A percentile compares a stretch with the other conserved stretches of the same genome.
Conservation (phyloP, 306 rosid genomes). For the Vicia faba region DNA sequence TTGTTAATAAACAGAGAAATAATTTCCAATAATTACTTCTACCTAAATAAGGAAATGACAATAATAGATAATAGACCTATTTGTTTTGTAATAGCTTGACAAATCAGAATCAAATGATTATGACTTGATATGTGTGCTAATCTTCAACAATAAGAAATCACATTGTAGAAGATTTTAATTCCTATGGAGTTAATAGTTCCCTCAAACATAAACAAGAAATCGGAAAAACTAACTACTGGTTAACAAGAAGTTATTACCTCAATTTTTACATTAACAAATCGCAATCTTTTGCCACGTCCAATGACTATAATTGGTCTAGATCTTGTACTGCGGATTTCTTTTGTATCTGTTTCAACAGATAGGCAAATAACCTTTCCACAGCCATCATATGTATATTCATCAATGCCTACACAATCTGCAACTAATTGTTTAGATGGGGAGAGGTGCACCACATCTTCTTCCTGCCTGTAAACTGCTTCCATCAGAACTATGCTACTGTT, state of each 20-base stretch:
- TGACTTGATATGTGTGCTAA: no score
- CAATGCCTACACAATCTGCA: conserved; percentile 71
- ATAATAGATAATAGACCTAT: no score
- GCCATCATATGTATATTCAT: conserved; percentile 87
- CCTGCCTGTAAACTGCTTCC: conserved; percentile 73
- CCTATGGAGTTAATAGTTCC: neutral
- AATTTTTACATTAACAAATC: conserved; percentile 83
- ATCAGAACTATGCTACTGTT: conserved; percentile 61
- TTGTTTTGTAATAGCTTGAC: no score
- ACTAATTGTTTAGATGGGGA: conserved; percentile 82
- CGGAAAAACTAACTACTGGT: neutral
- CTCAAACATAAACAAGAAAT: conserved; percentile 15
- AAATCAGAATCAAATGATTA: no score
- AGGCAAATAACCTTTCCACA: conserved; percentile 83
- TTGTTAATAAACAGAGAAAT: no score
- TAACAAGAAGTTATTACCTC: conserved; percentile 66
- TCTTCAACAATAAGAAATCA: no score
- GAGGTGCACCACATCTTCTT: conserved; percentile 77
- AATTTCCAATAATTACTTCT: no score
- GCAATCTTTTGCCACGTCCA: conserved; percentile 85
- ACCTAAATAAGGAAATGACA: no score
- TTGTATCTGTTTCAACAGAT: conserved; percentile 65
- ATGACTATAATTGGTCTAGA: conserved; percentile 79
- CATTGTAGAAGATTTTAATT: conserved; percentile 16
- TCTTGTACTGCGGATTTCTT: conserved; percentile 52